Conservation (phyloP, 352 stramenopile species). For the Pythium grandisporangium region DNA sequence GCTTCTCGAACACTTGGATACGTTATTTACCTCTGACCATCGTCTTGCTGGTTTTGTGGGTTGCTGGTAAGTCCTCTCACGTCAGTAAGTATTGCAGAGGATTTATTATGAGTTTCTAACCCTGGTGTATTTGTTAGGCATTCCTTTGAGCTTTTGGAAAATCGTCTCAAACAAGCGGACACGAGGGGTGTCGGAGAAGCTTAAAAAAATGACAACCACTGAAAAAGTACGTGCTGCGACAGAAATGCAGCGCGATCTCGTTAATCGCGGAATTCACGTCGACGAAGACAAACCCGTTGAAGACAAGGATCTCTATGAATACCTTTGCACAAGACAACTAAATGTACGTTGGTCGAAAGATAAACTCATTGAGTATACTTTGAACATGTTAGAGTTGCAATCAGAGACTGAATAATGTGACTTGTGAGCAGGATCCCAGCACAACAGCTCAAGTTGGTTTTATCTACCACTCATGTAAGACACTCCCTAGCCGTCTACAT, state of each 20-base stretch:
- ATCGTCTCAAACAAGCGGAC: too few relatives aligned
- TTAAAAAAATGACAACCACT: too few relatives aligned
- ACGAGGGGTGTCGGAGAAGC: too few relatives aligned
- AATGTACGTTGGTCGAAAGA: slow-evolving; percentile 18
- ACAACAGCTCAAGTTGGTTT: slow-evolving; percentile 70
- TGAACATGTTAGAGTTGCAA: too few relatives aligned
- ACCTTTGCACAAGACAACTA: slow-evolving; percentile 40
- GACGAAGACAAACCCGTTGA: slow-evolving; percentile 41
- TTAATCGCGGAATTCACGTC: slow-evolving; percentile 25
- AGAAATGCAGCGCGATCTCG: slow-evolving; percentile 40
- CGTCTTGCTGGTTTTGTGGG: slow-evolving; percentile 38
- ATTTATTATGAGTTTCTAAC: too few relatives aligned
- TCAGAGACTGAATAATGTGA: too few relatives aligned
- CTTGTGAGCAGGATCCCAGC: slow-evolving; percentile 40
- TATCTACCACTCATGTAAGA: slow-evolving; percentile 70
- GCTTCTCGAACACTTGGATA: slow-evolving; percentile 45
- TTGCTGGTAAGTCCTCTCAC: slow-evolving; percentile 30
- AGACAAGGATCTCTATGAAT: slow-evolving; percentile 40
- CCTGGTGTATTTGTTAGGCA: too few relatives aligned
- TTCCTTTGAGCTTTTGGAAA: slow-evolving; percentile 60
- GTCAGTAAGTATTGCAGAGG: neutral
- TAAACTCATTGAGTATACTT: too few relatives aligned
- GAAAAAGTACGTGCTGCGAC: too few relatives aligned
- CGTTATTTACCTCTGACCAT: slow-evolving; percentile 45
- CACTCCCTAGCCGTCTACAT: too few relatives aligned